These are phyloP conservation scores for Rhizomucor pusillus DNA, from an alignment of 371 early-diverging fungal species.

Conservation along the genomic window DNA sequence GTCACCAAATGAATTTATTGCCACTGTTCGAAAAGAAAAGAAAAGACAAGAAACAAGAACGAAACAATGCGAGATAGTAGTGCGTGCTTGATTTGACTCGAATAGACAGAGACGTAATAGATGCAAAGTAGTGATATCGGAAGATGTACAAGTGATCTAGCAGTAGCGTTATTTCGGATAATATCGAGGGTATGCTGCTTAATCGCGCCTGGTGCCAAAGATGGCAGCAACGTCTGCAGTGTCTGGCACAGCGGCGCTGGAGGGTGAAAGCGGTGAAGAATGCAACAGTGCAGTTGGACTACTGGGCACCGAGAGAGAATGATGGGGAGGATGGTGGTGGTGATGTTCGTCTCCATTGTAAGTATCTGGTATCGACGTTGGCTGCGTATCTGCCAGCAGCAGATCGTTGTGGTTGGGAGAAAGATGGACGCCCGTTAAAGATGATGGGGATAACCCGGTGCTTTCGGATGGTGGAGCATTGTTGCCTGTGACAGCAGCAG, in stretches of 20 bases:
- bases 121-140: too few species aligned
- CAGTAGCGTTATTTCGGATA: too few species aligned
- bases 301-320: neutral
- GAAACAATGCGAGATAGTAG: too few species aligned
- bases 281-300: neutral
- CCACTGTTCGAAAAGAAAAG: too few species aligned
- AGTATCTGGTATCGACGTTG: neutral
- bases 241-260: neutral
- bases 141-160: too few species aligned
- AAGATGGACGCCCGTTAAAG: neutral
- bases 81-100: too few species aligned
- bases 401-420: neutral
- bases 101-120: too few species aligned
- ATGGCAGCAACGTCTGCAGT: neutral
- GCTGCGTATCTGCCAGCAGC: neutral
- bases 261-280: neutral
- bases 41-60: too few species aligned
- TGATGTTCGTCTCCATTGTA: neutral
- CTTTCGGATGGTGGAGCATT: neutral
- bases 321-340: too few species aligned
- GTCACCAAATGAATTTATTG: too few species aligned
- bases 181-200: too few species aligned
- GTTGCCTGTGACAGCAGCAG: neutral
- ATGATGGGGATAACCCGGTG: neutral
- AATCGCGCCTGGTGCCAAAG: neutral